phyloP scores from a whole-genome alignment of 2,329 filamentous ascomycete genomes.

The Bipolaris sorokiniana region DNA sequence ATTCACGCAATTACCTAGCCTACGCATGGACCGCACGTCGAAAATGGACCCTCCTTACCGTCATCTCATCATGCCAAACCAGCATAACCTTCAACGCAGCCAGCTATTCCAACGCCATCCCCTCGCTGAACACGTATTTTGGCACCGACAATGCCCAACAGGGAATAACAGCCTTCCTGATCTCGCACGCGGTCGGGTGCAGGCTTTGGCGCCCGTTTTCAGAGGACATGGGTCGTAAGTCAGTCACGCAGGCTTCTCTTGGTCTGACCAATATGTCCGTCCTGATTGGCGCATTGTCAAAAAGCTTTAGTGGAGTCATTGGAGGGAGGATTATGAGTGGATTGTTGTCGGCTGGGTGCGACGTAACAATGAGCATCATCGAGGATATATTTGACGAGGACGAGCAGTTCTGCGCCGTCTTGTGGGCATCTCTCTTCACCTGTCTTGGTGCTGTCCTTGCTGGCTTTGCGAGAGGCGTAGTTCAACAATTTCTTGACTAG shows the following conservation, averaged over 20 bases:
- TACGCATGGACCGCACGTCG: conserved; percentile 54
- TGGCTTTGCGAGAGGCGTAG: conserved; percentile 62
- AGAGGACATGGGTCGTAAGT: conserved; percentile 78
- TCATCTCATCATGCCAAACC: conserved; percentile 61
- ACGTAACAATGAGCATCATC: conserved; percentile 67
- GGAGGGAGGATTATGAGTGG: conserved; percentile 57
- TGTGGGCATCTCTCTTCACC: conserved; percentile 59
- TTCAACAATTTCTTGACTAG: conserved; percentile 71
- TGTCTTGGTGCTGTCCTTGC: conserved; percentile 74
- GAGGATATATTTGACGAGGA: conserved; percentile 66
- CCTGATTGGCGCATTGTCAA: conserved; percentile 64
- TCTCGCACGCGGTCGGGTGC: conserved; percentile 82
- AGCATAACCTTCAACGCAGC: conserved; percentile 62
- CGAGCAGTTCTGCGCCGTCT: conserved; percentile 71
- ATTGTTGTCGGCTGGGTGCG: conserved; percentile 63
- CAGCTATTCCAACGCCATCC: conserved; percentile 60
- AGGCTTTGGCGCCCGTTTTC: conserved; percentile 82
- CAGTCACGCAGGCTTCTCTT: conserved; percentile 79
- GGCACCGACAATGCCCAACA: conserved; percentile 50
- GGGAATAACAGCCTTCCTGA: conserved; percentile 77
- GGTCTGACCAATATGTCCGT: conserved; percentile 58
- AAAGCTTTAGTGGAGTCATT: conserved; percentile 67
- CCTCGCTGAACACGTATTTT: conserved; percentile 55
- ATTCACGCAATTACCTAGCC: conserved; percentile 44
- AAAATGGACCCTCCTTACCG: conserved; percentile 60